These are phyloP conservation scores for Paspalum notatum DNA, from an alignment of 176 grass and related monocot genomes.

Conservation along the genomic window DNA sequence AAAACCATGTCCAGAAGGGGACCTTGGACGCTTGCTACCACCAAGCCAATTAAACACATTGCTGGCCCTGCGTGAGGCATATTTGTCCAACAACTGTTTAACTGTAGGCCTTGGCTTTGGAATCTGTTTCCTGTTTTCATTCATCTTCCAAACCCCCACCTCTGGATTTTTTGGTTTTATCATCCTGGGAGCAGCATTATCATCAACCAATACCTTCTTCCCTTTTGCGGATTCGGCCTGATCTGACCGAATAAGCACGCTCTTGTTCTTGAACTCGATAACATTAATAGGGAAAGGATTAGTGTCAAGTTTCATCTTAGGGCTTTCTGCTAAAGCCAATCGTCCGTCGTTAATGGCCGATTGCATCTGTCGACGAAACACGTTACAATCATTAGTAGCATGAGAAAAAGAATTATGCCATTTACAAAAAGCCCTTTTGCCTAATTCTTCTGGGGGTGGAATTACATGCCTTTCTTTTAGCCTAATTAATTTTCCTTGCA, in stretches of 20 bases:
- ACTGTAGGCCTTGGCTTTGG: background rate
- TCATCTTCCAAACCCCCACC: background rate
- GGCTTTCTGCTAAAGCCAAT: background rate
- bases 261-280: background rate
- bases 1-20: background rate
- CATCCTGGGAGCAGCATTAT: background rate
- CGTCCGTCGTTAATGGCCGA: slow-evolving; percentile 10
- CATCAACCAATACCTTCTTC: background rate
- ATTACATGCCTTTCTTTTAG: background rate
- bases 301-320: background rate
- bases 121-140: background rate
- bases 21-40: background rate
- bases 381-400: background rate
- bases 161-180: slow-evolving; percentile 3
- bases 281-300: background rate
- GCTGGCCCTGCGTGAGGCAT: background rate
- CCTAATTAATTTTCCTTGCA: background rate
- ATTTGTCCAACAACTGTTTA: background rate
- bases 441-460: background rate
- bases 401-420: background rate
- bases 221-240: background rate
- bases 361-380: background rate
- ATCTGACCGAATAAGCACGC: background rate
- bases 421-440: background rate
- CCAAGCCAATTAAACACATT: background rate